Conservation (phyloP, 1,139 yeast species). For the Magnusiomyces ingens region DNA sequence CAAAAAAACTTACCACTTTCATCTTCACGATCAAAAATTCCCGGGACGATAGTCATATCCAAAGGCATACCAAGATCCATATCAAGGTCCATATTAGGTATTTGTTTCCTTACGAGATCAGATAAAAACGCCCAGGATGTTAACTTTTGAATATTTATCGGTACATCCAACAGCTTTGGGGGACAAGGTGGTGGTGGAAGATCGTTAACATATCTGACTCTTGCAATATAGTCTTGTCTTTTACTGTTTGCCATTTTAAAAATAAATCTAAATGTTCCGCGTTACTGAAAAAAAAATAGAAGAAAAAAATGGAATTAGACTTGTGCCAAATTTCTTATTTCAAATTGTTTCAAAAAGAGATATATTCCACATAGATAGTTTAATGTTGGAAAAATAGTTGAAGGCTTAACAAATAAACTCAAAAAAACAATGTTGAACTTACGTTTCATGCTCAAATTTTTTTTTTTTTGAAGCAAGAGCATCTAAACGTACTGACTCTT, state of each 20-base stretch:
- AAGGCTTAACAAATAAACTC: too few species aligned
- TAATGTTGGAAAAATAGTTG: too few species aligned
- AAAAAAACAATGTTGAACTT: too few species aligned
- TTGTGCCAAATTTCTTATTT: too few species aligned
- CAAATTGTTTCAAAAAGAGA: too few species aligned
- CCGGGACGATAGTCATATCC: slow-evolving; percentile 62
- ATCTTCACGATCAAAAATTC: slow-evolving; percentile 60
- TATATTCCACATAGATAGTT: too few species aligned
- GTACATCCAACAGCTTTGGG: slow-evolving; percentile 66
- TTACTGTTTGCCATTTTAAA: slow-evolving; percentile 8
- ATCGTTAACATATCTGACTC: slow-evolving; percentile 76
- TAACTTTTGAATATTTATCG: slow-evolving; percentile 39
- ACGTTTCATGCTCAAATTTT: too few species aligned
- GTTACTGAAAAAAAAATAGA: neutral
- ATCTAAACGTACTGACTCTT: too few species aligned
- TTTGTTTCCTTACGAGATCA: slow-evolving; percentile 70
- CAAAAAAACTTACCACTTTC: slow-evolving; percentile 38
- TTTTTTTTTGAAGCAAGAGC: too few species aligned
- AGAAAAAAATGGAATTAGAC: too few species aligned
- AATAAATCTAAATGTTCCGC: neutral
- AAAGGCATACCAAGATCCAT: slow-evolving; percentile 77
- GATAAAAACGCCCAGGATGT: slow-evolving; percentile 60
- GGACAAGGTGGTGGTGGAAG: slow-evolving; percentile 93
- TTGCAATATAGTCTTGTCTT: slow-evolving; percentile 82
- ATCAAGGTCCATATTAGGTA: slow-evolving; percentile 57